A percentile compares a stretch with the other conserved stretches of the same genome.
phyloP scores from a whole-genome alignment of 306 rosid species.

The Quercus bicolor region DNA sequence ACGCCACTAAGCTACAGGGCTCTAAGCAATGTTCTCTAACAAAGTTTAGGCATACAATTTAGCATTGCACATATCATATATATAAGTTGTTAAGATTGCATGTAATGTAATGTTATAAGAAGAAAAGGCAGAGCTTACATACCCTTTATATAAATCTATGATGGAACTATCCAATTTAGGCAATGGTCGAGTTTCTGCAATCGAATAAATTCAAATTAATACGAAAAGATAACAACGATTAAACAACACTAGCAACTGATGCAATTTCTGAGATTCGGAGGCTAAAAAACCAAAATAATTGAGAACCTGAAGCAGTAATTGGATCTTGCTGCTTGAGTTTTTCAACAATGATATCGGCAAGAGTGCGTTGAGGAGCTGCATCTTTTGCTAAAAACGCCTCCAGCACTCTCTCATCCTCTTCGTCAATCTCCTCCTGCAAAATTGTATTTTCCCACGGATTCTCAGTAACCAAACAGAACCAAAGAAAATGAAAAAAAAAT shows the following conservation, averaged over 20 bases:
- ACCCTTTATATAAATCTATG: conserved; percentile 77
- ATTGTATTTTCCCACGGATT: neutral
- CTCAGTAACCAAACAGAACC: neutral
- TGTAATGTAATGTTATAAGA: neutral
- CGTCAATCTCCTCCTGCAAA: conserved; percentile 51
- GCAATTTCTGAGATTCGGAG: neutral
- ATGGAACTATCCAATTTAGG: conserved; percentile 67
- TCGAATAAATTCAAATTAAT: conserved; percentile 1
- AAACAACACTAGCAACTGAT: neutral
- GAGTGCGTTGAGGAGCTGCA: conserved; percentile 45
- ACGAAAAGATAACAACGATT: conserved; percentile 3
- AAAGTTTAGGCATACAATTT: neutral
- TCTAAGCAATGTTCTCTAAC: neutral
- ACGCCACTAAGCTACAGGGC: no score
- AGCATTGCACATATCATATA: neutral
- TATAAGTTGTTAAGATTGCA: neutral
- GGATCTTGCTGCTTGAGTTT: conserved; percentile 70
- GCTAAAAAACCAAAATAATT: neutral
- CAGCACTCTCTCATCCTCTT: conserved; percentile 64
- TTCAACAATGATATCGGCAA: conserved; percentile 62
- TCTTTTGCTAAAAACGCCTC: conserved; percentile 57
- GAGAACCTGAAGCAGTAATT: conserved; percentile 48
- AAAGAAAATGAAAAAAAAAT: neutral
- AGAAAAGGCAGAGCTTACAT: conserved; percentile 1
- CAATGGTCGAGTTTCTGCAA: conserved; percentile 60